phyloP scores from a whole-genome alignment of 805 yeast species.

The Cyberlindnera xishuangbannaensis region DNA sequence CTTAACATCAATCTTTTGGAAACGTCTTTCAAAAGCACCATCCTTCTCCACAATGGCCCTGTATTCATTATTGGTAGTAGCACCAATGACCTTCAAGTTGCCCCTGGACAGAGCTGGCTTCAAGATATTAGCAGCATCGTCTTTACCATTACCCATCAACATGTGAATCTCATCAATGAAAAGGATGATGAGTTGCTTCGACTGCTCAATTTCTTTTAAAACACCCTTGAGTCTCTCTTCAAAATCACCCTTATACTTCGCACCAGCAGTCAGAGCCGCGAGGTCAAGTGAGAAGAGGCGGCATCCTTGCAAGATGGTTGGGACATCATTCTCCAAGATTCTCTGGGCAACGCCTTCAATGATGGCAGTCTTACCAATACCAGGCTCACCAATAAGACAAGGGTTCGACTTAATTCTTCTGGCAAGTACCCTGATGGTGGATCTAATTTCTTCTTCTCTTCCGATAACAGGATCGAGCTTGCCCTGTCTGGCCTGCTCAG shows the following conservation, averaged over 20 bases:
- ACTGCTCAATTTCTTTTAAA: constrained; percentile 84
- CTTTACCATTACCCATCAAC: constrained; percentile 99
- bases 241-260: constrained; percentile 97
- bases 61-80: constrained; percentile 93
- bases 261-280: constrained; percentile 98
- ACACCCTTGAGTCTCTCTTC: constrained; percentile 98
- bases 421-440: constrained; percentile 92
- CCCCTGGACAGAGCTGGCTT: constrained; percentile 98
- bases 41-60: constrained; percentile 90
- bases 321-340: constrained; percentile 93
- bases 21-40: constrained; percentile 98
- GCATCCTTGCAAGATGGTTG: constrained; percentile 75
- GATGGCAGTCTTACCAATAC: constrained; percentile 98
- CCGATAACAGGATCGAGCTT: constrained; percentile 98
- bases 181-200: constrained; percentile 77
- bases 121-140: constrained; percentile 92
- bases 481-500: constrained; percentile 90
- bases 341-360: constrained; percentile 99
- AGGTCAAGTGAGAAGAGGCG: constrained; percentile 83
- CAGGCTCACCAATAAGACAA: constrained; percentile 96
- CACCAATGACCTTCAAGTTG: constrained; percentile 94
- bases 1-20: constrained; percentile 93
- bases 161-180: constrained; percentile 98
- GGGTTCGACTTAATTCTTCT: constrained; percentile 97
- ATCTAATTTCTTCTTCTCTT: constrained; percentile 95